Percentiles rank a stretch among this genome's conserved stretches.
Conservation (phyloP, 148 eudicot genomes). For the Rhododendron molle region DNA sequence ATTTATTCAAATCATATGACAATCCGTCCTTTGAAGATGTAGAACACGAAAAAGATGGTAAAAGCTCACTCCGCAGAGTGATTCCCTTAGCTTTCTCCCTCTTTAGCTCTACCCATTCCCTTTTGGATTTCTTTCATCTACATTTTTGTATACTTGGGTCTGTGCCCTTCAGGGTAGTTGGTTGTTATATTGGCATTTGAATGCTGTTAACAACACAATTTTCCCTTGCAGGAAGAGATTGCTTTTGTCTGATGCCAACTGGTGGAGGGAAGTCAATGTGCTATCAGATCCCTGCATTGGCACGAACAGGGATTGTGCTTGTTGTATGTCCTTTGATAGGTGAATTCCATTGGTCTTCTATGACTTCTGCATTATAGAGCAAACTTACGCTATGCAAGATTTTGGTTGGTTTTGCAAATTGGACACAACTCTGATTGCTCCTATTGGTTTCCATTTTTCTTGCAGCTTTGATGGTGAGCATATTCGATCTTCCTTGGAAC, state of each 20-base stretch:
- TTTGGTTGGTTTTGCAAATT: slow-evolving; percentile 37
- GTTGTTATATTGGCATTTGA: slow-evolving; percentile 5
- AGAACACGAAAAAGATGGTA: background rate
- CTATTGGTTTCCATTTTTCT: slow-evolving; percentile 12
- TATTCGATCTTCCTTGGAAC: background rate
- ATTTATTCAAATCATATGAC: background rate
- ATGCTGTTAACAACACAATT: background rate
- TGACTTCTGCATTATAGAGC: slow-evolving; percentile 14
- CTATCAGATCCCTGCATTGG: slow-evolving; percentile 84
- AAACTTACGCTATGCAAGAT: slow-evolving; percentile 29
- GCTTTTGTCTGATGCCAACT: slow-evolving; percentile 96
- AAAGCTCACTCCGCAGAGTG: background rate
- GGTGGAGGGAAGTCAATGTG: slow-evolving; percentile 99
- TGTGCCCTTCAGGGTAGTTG: background rate
- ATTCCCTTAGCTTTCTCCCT: background rate
- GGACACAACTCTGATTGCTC: slow-evolving; percentile 30
- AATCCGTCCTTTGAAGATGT: background rate
- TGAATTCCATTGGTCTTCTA: slow-evolving; percentile 44
- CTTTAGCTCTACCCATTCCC: background rate
- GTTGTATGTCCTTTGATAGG: slow-evolving; percentile 95
- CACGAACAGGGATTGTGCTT: slow-evolving; percentile 80
- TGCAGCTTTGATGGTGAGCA: slow-evolving; percentile 61
- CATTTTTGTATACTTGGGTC: background rate
- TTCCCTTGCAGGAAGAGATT: slow-evolving; percentile 70
- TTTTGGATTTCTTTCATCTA: background rate